These are phyloP conservation scores for Marchantia paleacea DNA, from an alignment of 225 moss, liverwort and hornwort genomes.

Conservation along the genomic window DNA sequence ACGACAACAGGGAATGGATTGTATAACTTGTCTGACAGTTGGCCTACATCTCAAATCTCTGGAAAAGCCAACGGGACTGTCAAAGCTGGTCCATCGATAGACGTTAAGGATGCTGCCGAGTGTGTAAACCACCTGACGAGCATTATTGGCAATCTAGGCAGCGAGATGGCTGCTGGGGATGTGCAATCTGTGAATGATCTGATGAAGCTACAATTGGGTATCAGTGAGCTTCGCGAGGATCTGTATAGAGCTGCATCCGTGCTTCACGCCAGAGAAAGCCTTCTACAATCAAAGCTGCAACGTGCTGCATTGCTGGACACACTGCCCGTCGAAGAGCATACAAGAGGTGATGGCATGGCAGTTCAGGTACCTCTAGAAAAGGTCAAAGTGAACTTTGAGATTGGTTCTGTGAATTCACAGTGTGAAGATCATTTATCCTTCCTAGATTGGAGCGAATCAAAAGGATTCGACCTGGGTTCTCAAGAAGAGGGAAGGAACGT, in stretches of 20 bases:
- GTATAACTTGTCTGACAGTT: background rate
- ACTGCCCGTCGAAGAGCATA: background rate
- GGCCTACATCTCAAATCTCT: background rate
- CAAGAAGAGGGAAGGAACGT: conserved; percentile 3
- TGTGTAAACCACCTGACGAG: conserved; percentile 13
- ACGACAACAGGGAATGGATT: background rate
- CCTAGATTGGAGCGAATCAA: background rate
- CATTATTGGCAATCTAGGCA: conserved; percentile 13
- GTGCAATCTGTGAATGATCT: background rate
- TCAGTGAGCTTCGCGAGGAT: conserved; percentile 15
- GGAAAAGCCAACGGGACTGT: background rate
- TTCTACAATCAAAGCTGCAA: conserved; percentile 2
- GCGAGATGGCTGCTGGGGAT: conserved; percentile 3
- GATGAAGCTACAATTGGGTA: conserved; percentile 14
- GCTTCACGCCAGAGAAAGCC: conserved; percentile 2
- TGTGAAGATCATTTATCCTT: background rate
- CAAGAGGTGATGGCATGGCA: background rate
- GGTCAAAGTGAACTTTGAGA: background rate
- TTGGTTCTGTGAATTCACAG: background rate
- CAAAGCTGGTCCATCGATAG: conserved; percentile 1
- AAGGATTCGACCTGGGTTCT: background rate
- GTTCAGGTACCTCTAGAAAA: background rate
- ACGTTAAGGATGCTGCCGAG: conserved; percentile 2
- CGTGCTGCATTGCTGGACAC: background rate
- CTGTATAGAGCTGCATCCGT: conserved; percentile 24